Base-by-base conservation (phyloP, 345 rosid genomes). In the Atalantia buxifolia region DNA sequence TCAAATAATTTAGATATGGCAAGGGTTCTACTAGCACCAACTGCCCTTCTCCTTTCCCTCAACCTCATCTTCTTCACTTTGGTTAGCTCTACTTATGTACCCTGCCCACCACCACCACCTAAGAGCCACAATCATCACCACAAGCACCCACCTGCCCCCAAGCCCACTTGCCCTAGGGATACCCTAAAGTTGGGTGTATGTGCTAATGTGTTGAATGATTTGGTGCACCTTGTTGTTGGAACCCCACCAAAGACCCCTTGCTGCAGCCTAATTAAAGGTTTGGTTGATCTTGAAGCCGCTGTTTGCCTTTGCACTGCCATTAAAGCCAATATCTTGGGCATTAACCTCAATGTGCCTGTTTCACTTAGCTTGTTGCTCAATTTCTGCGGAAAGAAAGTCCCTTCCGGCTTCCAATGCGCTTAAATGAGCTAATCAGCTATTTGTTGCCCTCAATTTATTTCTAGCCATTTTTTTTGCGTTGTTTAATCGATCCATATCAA, bases 241-340 rank as follows among this genome's bases (percentile, higher is more conserved):
- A 83, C 79, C 16, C 92, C 94, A 27, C 89, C 93, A 28, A 84
- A 84, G 79, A 85, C 79, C 18, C 92, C 94, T 31, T 92, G 92
- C 79, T 90, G 95, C 79, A 69, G 84, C 63, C 86, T 91, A 71
- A 63, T 94, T 40, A 65, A 84, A 0, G 88, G 84, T 72, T 86
- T 90, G 48, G 89, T 79, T 31, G 92, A 92, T 84, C 83, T 91
- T 1, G 94, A 94, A 75, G 98, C 92, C 10, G 96, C 94, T 7
- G 91, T 86, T 53, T 94, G 97, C 86, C 92, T 92, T 27, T 91
- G 97, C 86, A 94, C 98, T 55, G 91, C 92, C 81, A 80, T 92
- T 60, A 90, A 88, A 66, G 96, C 93, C 56, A 89, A 79, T 74
- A 25, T 91, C 70, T 78, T 92, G 79, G 94, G 94, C 62, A 66